Evolutionary conservation across 805 yeast species (phyloP).

Genomic region (Wickerhamiella parazyma): DNA sequence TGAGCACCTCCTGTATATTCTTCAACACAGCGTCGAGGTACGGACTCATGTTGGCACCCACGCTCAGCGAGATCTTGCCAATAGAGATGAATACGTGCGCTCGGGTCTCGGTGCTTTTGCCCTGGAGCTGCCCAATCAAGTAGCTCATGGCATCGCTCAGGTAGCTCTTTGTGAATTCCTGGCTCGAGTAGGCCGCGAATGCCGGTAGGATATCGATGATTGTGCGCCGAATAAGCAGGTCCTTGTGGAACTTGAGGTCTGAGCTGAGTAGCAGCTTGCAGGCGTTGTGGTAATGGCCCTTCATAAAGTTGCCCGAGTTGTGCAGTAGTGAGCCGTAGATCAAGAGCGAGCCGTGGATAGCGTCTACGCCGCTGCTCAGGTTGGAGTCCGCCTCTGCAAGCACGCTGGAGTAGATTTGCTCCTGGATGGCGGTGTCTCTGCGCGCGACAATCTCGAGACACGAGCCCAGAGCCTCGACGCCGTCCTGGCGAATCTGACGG

Average conservation of each 20-base stretch:
- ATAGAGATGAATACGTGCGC: conserved; percentile 64
- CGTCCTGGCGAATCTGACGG: conserved; percentile 59
- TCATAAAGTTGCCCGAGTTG: conserved; percentile 59
- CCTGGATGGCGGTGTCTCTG: conserved; percentile 57
- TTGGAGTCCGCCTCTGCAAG: conserved; percentile 45
- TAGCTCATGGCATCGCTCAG: conserved; percentile 67
- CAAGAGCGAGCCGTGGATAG: conserved; percentile 75
- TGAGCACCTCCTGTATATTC: conserved; percentile 64
- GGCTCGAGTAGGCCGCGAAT: conserved; percentile 64
- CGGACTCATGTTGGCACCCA: conserved; percentile 71
- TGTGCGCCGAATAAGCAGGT: conserved; percentile 63
- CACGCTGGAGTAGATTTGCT: conserved; percentile 61
- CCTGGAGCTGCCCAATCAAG: conserved; percentile 51
- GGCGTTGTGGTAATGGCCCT: conserved; percentile 57
- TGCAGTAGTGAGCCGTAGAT: conserved; percentile 67
- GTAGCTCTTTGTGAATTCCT: conserved; percentile 62
- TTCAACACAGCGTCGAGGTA: conserved; percentile 80
- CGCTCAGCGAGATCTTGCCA: conserved; percentile 68
- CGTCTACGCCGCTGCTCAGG: conserved; percentile 44
- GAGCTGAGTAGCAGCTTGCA: conserved; percentile 50
- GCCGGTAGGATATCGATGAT: conserved; percentile 74
- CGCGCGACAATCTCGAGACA: conserved; percentile 69
- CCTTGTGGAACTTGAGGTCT: conserved; percentile 61
- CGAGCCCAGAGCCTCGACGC: conserved; percentile 66
- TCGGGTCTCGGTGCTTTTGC: conserved; percentile 61